These are phyloP conservation scores for Acer campestre DNA, from an alignment of 345 rosid species.

Conservation along the genomic window DNA sequence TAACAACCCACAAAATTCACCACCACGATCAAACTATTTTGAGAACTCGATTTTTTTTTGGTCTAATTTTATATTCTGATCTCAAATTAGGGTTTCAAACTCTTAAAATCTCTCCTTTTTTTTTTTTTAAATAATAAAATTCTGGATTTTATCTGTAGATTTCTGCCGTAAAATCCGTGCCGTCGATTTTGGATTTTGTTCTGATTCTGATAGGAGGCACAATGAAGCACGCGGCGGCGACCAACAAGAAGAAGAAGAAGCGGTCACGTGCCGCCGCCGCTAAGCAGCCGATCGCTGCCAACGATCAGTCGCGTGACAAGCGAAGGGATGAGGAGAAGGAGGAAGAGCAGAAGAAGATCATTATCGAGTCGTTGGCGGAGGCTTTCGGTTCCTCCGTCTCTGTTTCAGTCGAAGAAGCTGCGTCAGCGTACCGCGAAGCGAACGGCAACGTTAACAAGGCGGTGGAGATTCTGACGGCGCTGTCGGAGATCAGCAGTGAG, in stretches of 20 bases:
- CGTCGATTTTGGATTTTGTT: slow-evolving; percentile 7
- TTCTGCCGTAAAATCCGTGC: background rate
- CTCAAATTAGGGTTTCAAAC: slow-evolving; percentile 20
- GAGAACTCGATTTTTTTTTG: background rate
- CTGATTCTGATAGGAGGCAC: background rate
- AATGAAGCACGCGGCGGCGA: slow-evolving; percentile 48
- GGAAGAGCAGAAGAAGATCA: background rate
- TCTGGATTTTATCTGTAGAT: background rate
- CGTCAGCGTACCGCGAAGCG: slow-evolving; percentile 46
- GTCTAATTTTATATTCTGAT: background rate
- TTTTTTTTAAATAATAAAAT: too few relatives aligned
- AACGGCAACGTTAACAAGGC: slow-evolving; percentile 52
- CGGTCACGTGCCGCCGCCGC: slow-evolving; percentile 27
- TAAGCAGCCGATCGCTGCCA: slow-evolving; percentile 7
- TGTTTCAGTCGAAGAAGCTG: slow-evolving; percentile 53
- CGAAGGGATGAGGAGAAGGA: slow-evolving; percentile 14
- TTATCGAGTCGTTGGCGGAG: slow-evolving; percentile 39
- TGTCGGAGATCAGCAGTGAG: slow-evolving; percentile 34
- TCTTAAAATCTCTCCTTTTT: background rate
- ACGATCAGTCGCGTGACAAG: slow-evolving; percentile 17
- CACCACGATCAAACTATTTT: background rate
- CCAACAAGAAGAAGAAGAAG: slow-evolving; percentile 46
- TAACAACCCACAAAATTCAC: background rate
- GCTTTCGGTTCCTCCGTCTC: slow-evolving; percentile 61
- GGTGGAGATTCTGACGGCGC: slow-evolving; percentile 40